Percentiles rank a stretch among this genome's conserved stretches.
phyloP scores from a whole-genome alignment of 2,329 filamentous ascomycete species.

The Chaetomium strumarium region DNA sequence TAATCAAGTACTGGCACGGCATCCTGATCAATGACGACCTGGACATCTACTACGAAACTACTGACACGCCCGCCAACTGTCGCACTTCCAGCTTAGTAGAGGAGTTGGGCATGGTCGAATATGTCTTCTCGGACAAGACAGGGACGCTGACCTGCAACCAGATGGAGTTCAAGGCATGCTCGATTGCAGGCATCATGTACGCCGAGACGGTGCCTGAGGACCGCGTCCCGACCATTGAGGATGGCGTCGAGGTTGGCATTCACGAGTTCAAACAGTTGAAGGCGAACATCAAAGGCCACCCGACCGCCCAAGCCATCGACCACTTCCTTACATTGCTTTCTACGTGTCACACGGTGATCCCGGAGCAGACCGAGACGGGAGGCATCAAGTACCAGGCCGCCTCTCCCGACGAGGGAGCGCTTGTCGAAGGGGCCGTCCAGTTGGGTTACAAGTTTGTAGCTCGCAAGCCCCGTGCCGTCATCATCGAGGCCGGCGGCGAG shows the following conservation, averaged over 20 bases:
- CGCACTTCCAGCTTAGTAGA: conserved; percentile 94
- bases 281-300: conserved; percentile 59
- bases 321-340: conserved; percentile 84
- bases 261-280: conserved; percentile 75
- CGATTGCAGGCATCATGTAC: conserved; percentile 90
- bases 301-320: conserved; percentile 50
- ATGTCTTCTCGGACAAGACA: conserved; percentile 97
- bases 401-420: conserved; percentile 92
- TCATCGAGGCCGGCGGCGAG: conserved; percentile 68
- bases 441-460: conserved; percentile 89
- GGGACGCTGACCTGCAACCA: conserved; percentile 95
- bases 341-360: conserved; percentile 96
- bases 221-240: conserved; percentile 69
- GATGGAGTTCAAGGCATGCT: conserved; percentile 97
- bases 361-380: conserved; percentile 73
- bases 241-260: conserved; percentile 71
- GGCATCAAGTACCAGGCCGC: conserved; percentile 97
- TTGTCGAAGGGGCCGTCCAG: conserved; percentile 81
- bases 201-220: conserved; percentile 90
- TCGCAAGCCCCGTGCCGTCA: conserved; percentile 81
- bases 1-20: conserved; percentile 98
- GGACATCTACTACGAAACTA: conserved; percentile 96
- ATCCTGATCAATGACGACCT: conserved; percentile 96
- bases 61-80: conserved; percentile 91
- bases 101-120: conserved; percentile 96